phyloP scores from a whole-genome alignment of 257 asterid species.

The Ajuga chamaepitys region DNA sequence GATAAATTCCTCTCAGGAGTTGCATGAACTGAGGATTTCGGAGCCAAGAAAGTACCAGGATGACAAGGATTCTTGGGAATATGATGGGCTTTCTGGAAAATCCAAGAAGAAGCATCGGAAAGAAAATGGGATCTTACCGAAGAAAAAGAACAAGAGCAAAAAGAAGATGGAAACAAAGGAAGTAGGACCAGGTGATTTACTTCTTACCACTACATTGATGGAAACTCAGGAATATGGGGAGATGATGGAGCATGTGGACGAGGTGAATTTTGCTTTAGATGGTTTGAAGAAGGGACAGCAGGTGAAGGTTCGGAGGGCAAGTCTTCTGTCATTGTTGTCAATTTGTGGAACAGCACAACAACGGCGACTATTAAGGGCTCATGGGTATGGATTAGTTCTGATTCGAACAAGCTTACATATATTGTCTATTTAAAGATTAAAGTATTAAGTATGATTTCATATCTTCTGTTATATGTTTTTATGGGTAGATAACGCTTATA shows the following conservation, averaged over 20 bases:
- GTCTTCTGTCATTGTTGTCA: conserved; percentile 57
- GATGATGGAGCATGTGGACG: conserved; percentile 88
- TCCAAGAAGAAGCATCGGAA: conserved; percentile 35
- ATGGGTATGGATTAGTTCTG: conserved; percentile 43
- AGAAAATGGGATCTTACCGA: conserved; percentile 29
- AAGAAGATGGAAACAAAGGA: conserved; percentile 33
- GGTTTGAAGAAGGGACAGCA: conserved; percentile 88
- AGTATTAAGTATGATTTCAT: not conserved
- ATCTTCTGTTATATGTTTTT: not conserved
- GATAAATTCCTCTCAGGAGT: conserved; percentile 44
- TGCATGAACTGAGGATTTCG: conserved; percentile 34
- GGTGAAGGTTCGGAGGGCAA: conserved; percentile 51
- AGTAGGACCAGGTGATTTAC: conserved; percentile 22
- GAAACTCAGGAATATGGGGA: conserved; percentile 90
- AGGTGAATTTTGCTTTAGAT: conserved; percentile 81
- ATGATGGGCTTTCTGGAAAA: conserved; percentile 27
- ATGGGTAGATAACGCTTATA: not conserved
- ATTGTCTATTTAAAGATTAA: not conserved
- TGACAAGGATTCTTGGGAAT: conserved; percentile 15
- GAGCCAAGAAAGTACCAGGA: conserved; percentile 21
- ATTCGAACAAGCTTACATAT: not conserved
- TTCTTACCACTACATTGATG: conserved; percentile 63
- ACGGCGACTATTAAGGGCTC: conserved; percentile 56
- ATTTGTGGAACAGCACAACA: conserved; percentile 56
- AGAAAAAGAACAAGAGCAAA: conserved; percentile 39